Evolutionary conservation across 2,329 filamentous ascomycete species (phyloP).

Genomic region (Claviceps fusiformis): DNA sequence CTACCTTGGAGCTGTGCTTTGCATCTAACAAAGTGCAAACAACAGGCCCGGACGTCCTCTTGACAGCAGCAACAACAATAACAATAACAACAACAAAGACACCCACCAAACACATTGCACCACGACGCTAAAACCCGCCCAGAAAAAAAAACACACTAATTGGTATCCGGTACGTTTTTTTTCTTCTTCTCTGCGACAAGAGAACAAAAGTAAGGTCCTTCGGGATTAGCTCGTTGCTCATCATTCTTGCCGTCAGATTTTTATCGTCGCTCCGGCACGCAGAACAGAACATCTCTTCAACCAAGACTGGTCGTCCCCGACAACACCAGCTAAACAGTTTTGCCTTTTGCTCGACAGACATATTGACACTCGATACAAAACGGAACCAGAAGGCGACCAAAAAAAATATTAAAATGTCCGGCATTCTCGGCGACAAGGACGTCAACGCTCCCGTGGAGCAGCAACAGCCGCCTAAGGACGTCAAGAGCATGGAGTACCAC

Average conservation of each 20-base stretch:
- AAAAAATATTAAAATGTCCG: conserved; percentile 31
- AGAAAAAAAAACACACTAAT: no score
- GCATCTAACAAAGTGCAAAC: no score
- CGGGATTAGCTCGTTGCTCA: neutral
- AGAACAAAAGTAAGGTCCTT: neutral
- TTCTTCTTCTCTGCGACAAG: neutral
- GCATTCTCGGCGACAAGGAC: conserved; percentile 52
- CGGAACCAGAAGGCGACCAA: neutral
- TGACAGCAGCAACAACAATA: no score
- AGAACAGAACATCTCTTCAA: neutral
- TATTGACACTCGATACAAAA: no score
- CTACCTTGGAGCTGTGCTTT: no score
- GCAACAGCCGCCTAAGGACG: conserved; percentile 26
- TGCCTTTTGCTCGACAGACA: neutral
- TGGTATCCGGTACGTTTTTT: neutral
- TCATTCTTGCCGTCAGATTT: neutral
- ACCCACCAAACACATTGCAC: no score
- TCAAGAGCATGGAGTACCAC: conserved; percentile 65
- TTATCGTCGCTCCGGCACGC: neutral
- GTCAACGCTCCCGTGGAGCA: conserved; percentile 39
- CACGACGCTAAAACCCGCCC: no score
- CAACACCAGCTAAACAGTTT: neutral
- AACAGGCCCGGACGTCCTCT: no score
- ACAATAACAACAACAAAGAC: no score
- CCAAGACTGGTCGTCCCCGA: neutral